phyloP scores from a whole-genome alignment of 257 asterid genomes.

The Capsicum chinense region DNA sequence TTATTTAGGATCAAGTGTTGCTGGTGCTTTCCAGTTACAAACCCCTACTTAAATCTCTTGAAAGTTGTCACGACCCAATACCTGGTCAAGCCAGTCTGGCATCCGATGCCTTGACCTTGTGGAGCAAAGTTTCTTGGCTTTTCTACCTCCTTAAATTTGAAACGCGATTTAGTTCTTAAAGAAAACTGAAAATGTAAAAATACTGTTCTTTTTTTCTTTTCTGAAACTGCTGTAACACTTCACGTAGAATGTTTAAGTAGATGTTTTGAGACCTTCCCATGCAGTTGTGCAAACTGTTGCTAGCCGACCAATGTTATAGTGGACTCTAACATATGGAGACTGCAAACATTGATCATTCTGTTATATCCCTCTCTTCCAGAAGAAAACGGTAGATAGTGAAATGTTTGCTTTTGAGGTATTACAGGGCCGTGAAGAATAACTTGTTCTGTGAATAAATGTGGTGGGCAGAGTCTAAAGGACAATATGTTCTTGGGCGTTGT shows the following conservation, averaged over 20 bases:
- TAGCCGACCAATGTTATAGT: background rate
- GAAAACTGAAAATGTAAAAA: background rate
- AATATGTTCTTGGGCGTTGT: background rate
- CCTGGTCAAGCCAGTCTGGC: background rate
- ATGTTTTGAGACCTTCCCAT: conserved; percentile 12
- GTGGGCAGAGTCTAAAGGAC: background rate
- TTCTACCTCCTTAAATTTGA: background rate
- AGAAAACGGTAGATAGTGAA: conserved; percentile 17
- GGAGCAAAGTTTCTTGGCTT: background rate
- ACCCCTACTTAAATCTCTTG: conserved; percentile 18
- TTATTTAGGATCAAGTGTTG: conserved; percentile 10
- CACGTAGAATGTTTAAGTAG: background rate
- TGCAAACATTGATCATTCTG: background rate
- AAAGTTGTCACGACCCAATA: background rate
- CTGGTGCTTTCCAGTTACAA: conserved; percentile 13
- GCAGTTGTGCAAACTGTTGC: conserved; percentile 4
- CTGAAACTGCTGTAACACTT: background rate
- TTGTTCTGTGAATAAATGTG: background rate
- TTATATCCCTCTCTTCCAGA: conserved; percentile 1
- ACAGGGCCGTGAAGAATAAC: background rate
- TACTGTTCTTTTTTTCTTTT: background rate
- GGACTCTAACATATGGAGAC: background rate
- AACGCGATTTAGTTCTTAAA: background rate
- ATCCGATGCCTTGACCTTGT: background rate
- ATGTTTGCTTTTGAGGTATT: conserved; percentile 13